A percentile compares a stretch with the other conserved stretches of the same genome.
phyloP scores from a whole-genome alignment of 1,139 yeast genomes.

The Pichia sp. region DNA sequence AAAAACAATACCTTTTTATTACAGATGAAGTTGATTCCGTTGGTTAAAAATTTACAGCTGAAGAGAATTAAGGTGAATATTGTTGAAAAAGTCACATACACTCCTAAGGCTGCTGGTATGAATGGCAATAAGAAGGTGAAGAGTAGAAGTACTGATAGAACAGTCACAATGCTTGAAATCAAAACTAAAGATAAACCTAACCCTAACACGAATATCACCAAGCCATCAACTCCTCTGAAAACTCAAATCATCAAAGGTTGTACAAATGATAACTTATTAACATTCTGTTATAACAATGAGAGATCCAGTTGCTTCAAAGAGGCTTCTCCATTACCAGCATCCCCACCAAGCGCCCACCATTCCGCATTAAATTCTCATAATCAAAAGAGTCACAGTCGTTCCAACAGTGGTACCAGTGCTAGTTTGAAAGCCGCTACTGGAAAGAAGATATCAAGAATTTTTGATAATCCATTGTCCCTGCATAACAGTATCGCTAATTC shows the following conservation, averaged over 20 bases:
- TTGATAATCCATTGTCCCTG: constrained; percentile 15
- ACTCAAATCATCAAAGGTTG: constrained; percentile 63
- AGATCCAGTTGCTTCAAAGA: constrained; percentile 2
- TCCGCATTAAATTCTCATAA: no score
- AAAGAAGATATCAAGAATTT: constrained; percentile 20
- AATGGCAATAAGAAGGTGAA: constrained; percentile 51
- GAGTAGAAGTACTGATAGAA: constrained; percentile 49
- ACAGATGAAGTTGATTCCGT: constrained; percentile 70
- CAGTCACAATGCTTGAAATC: constrained; percentile 59
- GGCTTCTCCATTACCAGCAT: not conserved
- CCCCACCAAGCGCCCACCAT: no score
- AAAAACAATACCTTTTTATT: constrained; percentile 38
- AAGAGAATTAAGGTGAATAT: constrained; percentile 74
- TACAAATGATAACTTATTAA: constrained; percentile 57
- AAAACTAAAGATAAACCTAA: constrained; percentile 42
- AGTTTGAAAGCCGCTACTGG: constrained; percentile 20
- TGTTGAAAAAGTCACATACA: constrained; percentile 69
- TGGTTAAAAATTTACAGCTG: constrained; percentile 63
- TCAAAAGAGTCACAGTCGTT: not conserved
- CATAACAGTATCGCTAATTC: not conserved
- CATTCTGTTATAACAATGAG: constrained; percentile 50
- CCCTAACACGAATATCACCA: constrained; percentile 10
- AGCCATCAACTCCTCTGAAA: constrained; percentile 42
- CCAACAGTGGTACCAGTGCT: constrained; percentile 1
- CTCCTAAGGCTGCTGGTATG: constrained; percentile 41